Percentiles rank a stretch among this genome's conserved stretches.
Conservation (phyloP, 2,329 filamentous ascomycete genomes). For the Aspergillaceae sp. region DNA sequence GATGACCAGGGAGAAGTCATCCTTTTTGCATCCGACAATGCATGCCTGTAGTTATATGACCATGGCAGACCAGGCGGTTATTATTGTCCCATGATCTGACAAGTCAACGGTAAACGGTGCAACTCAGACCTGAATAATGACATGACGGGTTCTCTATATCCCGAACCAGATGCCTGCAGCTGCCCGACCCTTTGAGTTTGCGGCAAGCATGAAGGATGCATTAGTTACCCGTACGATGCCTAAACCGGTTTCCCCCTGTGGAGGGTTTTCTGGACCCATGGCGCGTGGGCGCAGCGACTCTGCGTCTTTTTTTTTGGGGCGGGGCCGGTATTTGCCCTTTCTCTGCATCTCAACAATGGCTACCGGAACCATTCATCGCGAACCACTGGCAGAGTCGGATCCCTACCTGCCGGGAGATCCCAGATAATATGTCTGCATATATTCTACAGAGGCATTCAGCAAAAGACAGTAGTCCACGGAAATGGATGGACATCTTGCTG, state of each 20-base stretch:
- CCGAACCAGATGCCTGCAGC: constrained; percentile 2
- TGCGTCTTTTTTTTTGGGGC: not conserved
- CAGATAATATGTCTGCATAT: too few species aligned
- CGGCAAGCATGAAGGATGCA: not conserved
- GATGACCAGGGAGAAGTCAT: not conserved
- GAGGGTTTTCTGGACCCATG: not conserved
- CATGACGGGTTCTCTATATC: not conserved
- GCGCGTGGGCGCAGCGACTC: not conserved
- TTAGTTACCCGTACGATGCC: not conserved
- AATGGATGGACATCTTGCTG: not conserved
- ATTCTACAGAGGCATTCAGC: not conserved
- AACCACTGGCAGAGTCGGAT: too few species aligned
- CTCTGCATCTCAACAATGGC: not conserved
- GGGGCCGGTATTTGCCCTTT: not conserved
- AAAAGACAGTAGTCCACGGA: not conserved
- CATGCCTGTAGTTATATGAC: too few species aligned
- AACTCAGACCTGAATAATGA: constrained; percentile 3
- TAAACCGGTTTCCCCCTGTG: not conserved
- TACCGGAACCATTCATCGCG: too few species aligned
- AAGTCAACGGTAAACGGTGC: constrained; percentile 3
- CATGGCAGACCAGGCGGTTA: too few species aligned
- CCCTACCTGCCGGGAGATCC: too few species aligned
- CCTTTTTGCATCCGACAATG: too few species aligned
- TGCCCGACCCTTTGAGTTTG: not conserved
- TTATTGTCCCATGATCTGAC: not conserved